phyloP scores from a whole-genome alignment of 2,329 filamentous ascomycete genomes.

The Metarhizium brunneum region DNA sequence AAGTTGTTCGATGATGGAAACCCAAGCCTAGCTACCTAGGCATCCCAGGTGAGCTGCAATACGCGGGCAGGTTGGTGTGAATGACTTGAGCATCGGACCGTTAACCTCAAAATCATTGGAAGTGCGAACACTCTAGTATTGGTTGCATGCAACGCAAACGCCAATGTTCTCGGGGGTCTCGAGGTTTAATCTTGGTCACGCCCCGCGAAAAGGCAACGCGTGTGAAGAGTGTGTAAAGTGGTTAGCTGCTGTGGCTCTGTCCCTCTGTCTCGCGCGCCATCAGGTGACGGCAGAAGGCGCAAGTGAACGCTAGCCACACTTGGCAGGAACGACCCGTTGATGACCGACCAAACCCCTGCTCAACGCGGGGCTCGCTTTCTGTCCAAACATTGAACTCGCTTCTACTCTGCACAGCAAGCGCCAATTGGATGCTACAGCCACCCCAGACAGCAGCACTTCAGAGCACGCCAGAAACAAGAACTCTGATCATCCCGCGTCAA shows the following conservation, averaged over 20 bases:
- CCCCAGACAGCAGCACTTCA: no score
- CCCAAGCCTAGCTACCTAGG: neutral
- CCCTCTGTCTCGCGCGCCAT: constrained; percentile 13
- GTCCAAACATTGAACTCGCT: no score
- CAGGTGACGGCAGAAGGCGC: constrained; percentile 15
- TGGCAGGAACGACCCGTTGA: neutral
- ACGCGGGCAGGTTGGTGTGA: neutral
- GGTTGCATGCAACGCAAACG: neutral
- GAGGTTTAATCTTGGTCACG: neutral
- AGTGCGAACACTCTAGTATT: neutral
- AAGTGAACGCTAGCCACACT: neutral
- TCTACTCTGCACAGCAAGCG: no score
- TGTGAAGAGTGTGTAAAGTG: neutral
- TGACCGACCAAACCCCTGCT: no score
- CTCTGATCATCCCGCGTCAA: neutral
- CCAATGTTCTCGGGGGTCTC: neutral
- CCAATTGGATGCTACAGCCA: no score
- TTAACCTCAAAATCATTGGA: neutral
- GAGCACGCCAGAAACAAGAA: neutral
- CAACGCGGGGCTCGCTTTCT: no score
- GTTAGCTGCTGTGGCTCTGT: constrained; percentile 1
- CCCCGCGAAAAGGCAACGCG: neutral
- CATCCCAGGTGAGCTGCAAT: neutral
- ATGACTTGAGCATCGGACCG: neutral
- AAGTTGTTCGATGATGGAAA: no score